Evolutionary conservation across 768 basidiomycete species (phyloP), one percentile per base, ranked within the genome.

Genomic region (Kwoniella heveanensis): DNA sequence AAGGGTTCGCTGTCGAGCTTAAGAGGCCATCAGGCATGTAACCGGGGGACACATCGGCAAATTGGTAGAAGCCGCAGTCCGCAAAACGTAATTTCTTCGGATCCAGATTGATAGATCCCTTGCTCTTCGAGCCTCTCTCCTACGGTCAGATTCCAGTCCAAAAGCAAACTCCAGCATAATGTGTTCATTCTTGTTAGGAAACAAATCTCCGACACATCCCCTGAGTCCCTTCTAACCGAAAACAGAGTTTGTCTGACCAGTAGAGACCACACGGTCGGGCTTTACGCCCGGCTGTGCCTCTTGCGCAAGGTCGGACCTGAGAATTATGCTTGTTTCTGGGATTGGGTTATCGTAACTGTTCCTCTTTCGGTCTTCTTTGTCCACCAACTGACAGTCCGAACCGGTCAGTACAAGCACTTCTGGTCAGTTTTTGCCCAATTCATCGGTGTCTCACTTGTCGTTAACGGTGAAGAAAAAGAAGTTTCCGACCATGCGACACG

Each of bases 101-200:
- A 19, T 44, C 10, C 39, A 9, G 6, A 7, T 36, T 36, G 32
- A n/a, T n/a, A n/a, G n/a, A n/a, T n/a, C n/a, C n/a, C n/a, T n/a
- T n/a, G n/a, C n/a, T n/a, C n/a, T n/a, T n/a, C n/a, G n/a, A n/a
- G n/a, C n/a, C n/a, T n/a, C n/a, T n/a, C n/a, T n/a, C n/a, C n/a
- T n/a, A n/a, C n/a, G n/a, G n/a, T n/a, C n/a, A n/a, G 39, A 44
- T 44, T 44, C 39, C 39, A 44, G 39, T 44, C 32, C 32, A 36
- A 13, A 7, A 13, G 32, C n/a, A n/a, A n/a, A n/a, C n/a, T n/a
- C n/a, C n/a, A n/a, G 32, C 32, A 36, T 36, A 36, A 13, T 36
- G 32, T 36, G 32, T 36, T 36, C 32, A 36, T 7, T 36, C 32
- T 36, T 36, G 6, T 36, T 6, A 36, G 32, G 32, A 13, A 36